Evolutionary conservation across 2,329 filamentous ascomycete species (phyloP), one percentile per base, ranked within the genome.

Genomic region (Colletotrichum eleusines): DNA sequence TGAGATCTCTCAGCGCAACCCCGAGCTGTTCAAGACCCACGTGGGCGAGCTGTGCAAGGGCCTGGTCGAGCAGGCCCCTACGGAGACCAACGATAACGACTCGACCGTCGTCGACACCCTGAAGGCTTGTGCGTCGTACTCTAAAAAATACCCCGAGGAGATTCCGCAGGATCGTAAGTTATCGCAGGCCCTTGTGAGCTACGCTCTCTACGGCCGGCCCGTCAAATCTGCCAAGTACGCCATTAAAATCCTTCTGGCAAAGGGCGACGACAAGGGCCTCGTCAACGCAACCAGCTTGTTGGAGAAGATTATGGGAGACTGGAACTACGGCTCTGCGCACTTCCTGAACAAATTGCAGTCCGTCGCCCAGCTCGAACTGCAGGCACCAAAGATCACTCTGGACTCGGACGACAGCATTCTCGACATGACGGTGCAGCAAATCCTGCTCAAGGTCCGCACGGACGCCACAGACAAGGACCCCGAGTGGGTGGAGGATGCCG

Each of bases 61-160:
- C 69, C 87, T 99, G 23, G 89, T 94, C 74, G 89, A 93, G 33
- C 91, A 95, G 76, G 92, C 93, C 1, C 96, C 96, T 0, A 90
- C 89, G 5, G 85, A 88, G 26, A 89, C 85, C 23, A 89, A 88
- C 63, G 78, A 86, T 1, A 95, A 95, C 72, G 92, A 95, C 63
- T 80, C 89, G 1, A 87, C 89, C 3, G 91, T 93, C n/a, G 93
- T 96, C 16, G 94, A 98, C 76, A 95, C 95, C 2, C 85, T 99
- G 69, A 98, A 97, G 79, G 95, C 97, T 3, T 98, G 96, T 78
- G 93, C 95, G 12, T 94, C 93, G 2, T 99, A 97, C 79, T 93
- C 95, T 1, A 92, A 91, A 76, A 94, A 92, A 75, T 95, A 97
- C 75, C 91, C 95, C 0, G 87, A 90, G 14, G 95, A 98, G 71